These are phyloP conservation scores for Tetrahymena borealis DNA, from an alignment of 73 alveolate species.

Conservation along the genomic window DNA sequence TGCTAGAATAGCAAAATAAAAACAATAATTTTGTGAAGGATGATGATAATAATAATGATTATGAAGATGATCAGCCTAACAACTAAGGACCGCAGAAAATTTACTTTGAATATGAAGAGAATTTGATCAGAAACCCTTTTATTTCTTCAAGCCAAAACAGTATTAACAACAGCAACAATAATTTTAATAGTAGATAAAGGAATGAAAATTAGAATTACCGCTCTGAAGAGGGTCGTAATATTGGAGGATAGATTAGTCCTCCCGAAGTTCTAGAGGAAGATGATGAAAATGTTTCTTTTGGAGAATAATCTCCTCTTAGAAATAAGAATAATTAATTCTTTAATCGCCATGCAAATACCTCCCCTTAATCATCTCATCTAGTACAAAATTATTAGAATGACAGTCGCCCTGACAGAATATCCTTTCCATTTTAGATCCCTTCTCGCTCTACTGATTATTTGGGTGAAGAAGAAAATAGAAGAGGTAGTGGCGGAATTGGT, in stretches of 20 bases:
- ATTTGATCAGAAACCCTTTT: neutral
- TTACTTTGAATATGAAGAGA: neutral
- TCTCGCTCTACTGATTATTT: neutral
- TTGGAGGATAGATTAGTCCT: neutral
- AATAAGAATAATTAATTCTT: neutral
- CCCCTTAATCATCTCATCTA: too few relatives aligned
- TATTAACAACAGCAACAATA: neutral
- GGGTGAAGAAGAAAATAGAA: neutral
- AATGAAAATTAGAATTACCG: neutral
- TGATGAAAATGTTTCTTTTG: neutral
- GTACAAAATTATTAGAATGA: neutral
- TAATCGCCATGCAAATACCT: neutral
- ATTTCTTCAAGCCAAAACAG: too few relatives aligned
- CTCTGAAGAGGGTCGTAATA: neutral
- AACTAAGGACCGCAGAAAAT: neutral
- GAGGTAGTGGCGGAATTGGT: neutral
- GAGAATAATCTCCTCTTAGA: neutral
- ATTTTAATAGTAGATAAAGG: neutral
- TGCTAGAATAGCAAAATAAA: neutral
- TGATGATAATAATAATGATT: neutral
- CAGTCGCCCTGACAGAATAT: neutral
- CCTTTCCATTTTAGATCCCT: neutral
- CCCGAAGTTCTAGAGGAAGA: neutral
- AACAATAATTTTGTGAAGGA: neutral
- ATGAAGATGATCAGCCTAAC: neutral